Evolutionary conservation across 805 yeast species (phyloP).

Genomic region (Barnettozyma wickerhamii): DNA sequence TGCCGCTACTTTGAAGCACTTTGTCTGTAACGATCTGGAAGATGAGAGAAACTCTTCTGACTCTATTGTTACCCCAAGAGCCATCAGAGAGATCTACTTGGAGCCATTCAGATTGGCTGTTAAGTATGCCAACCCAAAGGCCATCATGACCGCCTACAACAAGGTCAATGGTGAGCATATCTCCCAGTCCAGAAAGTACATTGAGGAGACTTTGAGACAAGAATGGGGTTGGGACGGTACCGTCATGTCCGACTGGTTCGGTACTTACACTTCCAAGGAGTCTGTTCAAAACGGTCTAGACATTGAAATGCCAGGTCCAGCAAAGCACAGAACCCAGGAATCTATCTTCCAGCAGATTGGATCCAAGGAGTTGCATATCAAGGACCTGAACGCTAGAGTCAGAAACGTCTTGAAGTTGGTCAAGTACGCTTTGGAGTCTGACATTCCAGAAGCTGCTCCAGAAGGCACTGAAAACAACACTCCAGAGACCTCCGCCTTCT

Average conservation of each 20-base stretch:
- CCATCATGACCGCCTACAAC: constrained; percentile 61
- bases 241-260: constrained; percentile 63
- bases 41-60: constrained; percentile 46
- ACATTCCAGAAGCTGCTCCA: constrained; percentile 26
- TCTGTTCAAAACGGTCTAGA: constrained; percentile 54
- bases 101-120: constrained; percentile 60
- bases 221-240: constrained; percentile 59
- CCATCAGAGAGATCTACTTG: constrained; percentile 60
- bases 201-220: constrained; percentile 42
- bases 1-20: constrained; percentile 58
- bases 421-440: constrained; percentile 39
- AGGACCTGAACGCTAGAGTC: constrained; percentile 46
- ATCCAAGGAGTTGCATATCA: constrained; percentile 35
- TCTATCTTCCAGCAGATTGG: constrained; percentile 39
- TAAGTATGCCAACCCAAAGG: constrained; percentile 45
- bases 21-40: constrained; percentile 59
- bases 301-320: constrained; percentile 66
- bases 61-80: constrained; percentile 51
- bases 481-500: constrained; percentile 38
- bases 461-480: constrained; percentile 36
- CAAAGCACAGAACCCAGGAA: constrained; percentile 38
- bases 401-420: constrained; percentile 45
- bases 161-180: constrained; percentile 58
- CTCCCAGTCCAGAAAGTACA: constrained; percentile 39
- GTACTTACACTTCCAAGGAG: constrained; percentile 44